phyloP scores from a whole-genome alignment of 1,139 yeast species.

The Geotrichum klebahnii region DNA sequence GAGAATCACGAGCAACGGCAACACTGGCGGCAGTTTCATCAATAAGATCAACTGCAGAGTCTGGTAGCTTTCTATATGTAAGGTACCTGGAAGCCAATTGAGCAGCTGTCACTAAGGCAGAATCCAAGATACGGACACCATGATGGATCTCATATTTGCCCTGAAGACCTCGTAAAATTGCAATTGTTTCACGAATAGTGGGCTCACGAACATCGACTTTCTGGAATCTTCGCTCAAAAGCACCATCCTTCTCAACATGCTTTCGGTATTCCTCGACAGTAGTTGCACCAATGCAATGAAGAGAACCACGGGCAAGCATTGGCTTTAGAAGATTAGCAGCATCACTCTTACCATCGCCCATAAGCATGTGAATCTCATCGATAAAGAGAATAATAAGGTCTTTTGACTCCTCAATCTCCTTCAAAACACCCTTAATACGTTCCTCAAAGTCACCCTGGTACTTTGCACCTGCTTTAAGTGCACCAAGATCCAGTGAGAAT shows the following conservation, averaged over 20 bases:
- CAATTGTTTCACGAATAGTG: slow-evolving; percentile 86
- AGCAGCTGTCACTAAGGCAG: slow-evolving; percentile 92
- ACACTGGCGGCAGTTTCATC: slow-evolving; percentile 97
- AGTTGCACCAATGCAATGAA: slow-evolving; percentile 98
- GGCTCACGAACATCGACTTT: slow-evolving; percentile 95
- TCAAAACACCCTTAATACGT: slow-evolving; percentile 90
- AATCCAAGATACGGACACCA: slow-evolving; percentile 93
- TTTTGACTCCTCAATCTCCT: slow-evolving; percentile 84
- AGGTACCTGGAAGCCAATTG: slow-evolving; percentile 91
- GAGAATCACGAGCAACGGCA: slow-evolving; percentile 96
- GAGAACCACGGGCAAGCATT: slow-evolving; percentile 90
- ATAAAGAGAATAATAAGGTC: slow-evolving; percentile 84
- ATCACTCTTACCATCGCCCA: slow-evolving; percentile 94
- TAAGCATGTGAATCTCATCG: slow-evolving; percentile 96
- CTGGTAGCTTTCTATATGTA: slow-evolving; percentile 94
- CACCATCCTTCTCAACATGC: slow-evolving; percentile 92
- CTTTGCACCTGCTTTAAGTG: slow-evolving; percentile 96
- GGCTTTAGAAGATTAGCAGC: slow-evolving; percentile 97
- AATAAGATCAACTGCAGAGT: slow-evolving; percentile 92
- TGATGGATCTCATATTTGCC: slow-evolving; percentile 96
- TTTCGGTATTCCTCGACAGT: slow-evolving; percentile 92
- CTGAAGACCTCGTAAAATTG: slow-evolving; percentile 92
- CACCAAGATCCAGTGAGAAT: slow-evolving; percentile 88
- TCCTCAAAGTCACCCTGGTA: slow-evolving; percentile 98
- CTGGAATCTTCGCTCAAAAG: slow-evolving; percentile 97